phyloP scores from a whole-genome alignment of 2,329 filamentous ascomycete genomes.

The Bisporella sp. region DNA sequence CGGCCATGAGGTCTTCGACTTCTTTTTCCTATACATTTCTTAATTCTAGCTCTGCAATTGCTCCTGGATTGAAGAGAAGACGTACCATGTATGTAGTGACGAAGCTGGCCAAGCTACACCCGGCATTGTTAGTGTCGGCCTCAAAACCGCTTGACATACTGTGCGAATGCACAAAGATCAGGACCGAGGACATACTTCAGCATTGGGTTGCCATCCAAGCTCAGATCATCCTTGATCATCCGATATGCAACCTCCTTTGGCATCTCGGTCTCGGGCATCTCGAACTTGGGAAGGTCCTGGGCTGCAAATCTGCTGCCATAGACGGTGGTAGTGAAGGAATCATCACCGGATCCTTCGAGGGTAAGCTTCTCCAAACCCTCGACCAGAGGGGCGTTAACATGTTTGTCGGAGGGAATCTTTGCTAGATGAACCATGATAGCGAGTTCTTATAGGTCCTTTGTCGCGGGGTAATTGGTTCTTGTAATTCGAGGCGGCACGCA shows the following conservation, averaged over 20 bases:
- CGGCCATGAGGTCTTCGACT: constrained; percentile 90
- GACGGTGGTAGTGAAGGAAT: constrained; percentile 40
- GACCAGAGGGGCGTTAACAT: constrained; percentile 20
- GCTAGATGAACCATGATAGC: constrained; percentile 42
- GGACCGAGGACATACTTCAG: constrained; percentile 51
- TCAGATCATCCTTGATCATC: constrained; percentile 93
- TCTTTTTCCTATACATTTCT: constrained; percentile 65
- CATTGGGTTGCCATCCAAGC: constrained; percentile 85
- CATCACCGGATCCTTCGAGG: constrained; percentile 24
- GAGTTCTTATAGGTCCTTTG: neutral
- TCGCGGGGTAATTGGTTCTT: too few relatives aligned
- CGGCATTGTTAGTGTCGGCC: constrained; percentile 1
- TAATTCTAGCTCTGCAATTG: neutral
- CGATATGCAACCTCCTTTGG: constrained; percentile 88
- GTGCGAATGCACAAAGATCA: neutral
- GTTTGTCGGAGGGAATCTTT: constrained; percentile 28
- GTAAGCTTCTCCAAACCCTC: constrained; percentile 39
- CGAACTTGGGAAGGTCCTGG: constrained; percentile 70
- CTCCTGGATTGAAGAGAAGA: neutral
- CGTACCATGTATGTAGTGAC: constrained; percentile 92
- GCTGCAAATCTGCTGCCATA: constrained; percentile 83
- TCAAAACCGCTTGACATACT: neutral
- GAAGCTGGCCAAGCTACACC: constrained; percentile 73
- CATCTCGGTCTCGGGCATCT: constrained; percentile 90
- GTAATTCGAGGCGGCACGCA: too few relatives aligned